Percentiles rank a stretch among this genome's conserved stretches.
phyloP scores from a whole-genome alignment of 1,284 basidiomycete genomes.

The Hortiboletus rubellus region DNA sequence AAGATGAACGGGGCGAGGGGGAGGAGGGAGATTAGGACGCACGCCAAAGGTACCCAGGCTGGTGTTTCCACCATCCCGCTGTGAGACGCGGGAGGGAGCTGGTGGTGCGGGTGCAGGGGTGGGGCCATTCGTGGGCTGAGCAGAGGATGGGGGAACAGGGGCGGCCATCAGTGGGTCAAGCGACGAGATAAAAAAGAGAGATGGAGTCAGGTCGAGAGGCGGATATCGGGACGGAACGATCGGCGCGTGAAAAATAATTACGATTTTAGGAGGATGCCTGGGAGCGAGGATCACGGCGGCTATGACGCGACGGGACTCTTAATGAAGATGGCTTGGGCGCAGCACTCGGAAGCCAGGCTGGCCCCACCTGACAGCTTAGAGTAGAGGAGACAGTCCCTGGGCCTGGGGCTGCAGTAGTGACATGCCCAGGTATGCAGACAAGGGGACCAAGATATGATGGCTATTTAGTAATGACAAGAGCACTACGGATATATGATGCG shows the following conservation, averaged over 20 bases:
- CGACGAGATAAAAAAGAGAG: background rate
- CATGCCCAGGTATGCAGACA: background rate
- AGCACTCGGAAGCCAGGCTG: background rate
- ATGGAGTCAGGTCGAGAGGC: background rate
- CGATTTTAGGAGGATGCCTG: background rate
- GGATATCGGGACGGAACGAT: slow-evolving; percentile 12
- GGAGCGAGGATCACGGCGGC: background rate
- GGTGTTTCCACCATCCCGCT: slow-evolving; percentile 58
- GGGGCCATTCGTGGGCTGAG: slow-evolving; percentile 1
- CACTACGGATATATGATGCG: slow-evolving; percentile 8
- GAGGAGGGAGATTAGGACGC: slow-evolving; percentile 19
- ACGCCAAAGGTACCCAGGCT: slow-evolving; percentile 85
- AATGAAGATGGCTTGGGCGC: background rate
- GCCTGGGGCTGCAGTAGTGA: slow-evolving; percentile 3
- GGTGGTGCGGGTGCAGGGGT: background rate
- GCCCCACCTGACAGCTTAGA: background rate
- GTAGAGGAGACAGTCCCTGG: slow-evolving; percentile 1
- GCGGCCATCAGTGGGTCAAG: slow-evolving; percentile 17
- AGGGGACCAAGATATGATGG: slow-evolving; percentile 5
- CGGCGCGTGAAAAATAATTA: slow-evolving; percentile 1
- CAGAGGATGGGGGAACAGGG: slow-evolving; percentile 9
- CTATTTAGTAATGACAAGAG: slow-evolving; percentile 21
- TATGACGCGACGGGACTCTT: background rate
- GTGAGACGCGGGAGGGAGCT: slow-evolving; percentile 58
- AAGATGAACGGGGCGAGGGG: background rate